Percentiles rank a stretch among this genome's conserved stretches.
These are phyloP conservation scores for Conringia planisiliqua DNA, from an alignment of 345 rosid genomes.

Conservation along the genomic window DNA sequence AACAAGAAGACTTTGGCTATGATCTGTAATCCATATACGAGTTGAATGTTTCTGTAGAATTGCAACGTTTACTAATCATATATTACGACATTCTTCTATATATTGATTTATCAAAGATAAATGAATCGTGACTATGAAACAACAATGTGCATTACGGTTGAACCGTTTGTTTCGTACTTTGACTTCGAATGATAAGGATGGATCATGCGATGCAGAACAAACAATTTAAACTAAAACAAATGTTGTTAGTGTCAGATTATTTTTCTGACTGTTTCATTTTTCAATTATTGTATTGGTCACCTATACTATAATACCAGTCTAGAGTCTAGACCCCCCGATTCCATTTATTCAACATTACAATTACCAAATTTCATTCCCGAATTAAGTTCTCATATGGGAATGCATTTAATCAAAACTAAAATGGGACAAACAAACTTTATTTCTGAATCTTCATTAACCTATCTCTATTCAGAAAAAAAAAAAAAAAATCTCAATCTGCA, in stretches of 20 bases:
- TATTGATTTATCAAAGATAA: too few species aligned
- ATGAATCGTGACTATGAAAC: too few species aligned
- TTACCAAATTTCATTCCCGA: not conserved
- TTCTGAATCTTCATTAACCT: not conserved
- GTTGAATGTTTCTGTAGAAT: not conserved
- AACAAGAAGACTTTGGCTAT: too few species aligned
- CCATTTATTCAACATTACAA: not conserved
- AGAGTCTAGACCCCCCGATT: not conserved
- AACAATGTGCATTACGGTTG: too few species aligned
- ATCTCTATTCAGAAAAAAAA: not conserved
- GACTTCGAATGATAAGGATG: too few species aligned
- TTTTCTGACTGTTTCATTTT: not conserved
- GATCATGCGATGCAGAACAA: too few species aligned
- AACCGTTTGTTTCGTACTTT: too few species aligned
- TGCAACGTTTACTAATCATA: not conserved
- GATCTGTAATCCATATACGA: not conserved
- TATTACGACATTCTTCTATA: not conserved
- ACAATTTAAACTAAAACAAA: too few species aligned
- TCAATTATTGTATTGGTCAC: not conserved
- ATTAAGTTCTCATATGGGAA: not conserved
- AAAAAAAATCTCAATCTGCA: too few species aligned
- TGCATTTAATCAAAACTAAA: not conserved
- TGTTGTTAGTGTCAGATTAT: too few species aligned
- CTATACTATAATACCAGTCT: not conserved
- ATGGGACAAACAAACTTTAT: not conserved